Percentiles rank a stretch among this genome's conserved stretches.
phyloP scores from a whole-genome alignment of 2,329 filamentous ascomycete genomes.

The Periconia sp. region DNA sequence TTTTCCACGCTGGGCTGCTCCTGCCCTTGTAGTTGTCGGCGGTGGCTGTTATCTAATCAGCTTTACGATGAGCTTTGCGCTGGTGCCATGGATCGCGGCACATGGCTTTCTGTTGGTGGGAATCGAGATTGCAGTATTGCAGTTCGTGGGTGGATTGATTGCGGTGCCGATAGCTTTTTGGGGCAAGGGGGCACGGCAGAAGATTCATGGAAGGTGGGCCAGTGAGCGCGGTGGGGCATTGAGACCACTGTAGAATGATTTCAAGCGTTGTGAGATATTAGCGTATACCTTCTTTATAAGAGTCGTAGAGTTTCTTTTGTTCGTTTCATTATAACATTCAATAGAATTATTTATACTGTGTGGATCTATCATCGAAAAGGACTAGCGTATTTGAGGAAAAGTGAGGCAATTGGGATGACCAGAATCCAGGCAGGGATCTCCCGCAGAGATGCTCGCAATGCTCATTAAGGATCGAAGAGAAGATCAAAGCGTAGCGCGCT shows the following conservation, averaged over 20 bases:
- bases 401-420: too few species aligned
- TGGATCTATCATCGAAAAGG: too few species aligned
- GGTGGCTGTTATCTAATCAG: conserved; percentile 30
- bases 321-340: too few species aligned
- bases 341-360: too few species aligned
- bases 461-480: too few species aligned
- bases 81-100: conserved; percentile 29
- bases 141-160: conserved; percentile 36
- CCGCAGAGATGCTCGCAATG: too few species aligned
- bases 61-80: conserved; percentile 30
- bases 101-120: conserved; percentile 37
- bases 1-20: conserved; percentile 40
- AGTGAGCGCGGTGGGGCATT: conserved; percentile 33
- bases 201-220: conserved; percentile 34
- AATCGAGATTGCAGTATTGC: conserved; percentile 43
- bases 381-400: too few species aligned
- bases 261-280: neutral
- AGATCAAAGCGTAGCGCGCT: too few species aligned
- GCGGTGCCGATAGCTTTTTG: conserved; percentile 37
- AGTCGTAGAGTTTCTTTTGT: too few species aligned
- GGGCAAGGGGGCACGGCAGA: conserved; percentile 35
- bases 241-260: conserved; percentile 22
- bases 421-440: too few species aligned
- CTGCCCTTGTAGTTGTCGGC: conserved; percentile 30
- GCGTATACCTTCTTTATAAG: too few species aligned